Conservation (phyloP, 768 basidiomycete genomes). For the Serendipita sp. region DNA sequence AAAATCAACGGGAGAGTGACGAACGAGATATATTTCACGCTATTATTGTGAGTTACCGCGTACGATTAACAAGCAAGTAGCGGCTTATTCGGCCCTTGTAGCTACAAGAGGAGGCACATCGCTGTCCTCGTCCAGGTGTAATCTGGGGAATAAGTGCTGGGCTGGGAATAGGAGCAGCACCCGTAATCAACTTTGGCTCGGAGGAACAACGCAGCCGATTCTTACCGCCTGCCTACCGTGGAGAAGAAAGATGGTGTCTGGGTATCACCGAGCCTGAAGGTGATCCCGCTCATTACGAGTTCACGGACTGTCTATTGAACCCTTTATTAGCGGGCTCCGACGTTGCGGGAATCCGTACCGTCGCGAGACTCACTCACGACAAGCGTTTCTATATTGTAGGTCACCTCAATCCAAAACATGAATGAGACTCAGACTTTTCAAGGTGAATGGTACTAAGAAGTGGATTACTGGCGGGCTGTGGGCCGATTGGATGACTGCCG, state of each 20-base stretch:
- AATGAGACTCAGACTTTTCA: not conserved
- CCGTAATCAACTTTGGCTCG: slow-evolving; percentile 10
- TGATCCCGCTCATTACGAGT: not conserved
- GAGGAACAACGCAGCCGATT: slow-evolving; percentile 7
- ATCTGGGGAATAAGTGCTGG: slow-evolving; percentile 10
- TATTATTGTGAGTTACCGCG: slow-evolving; percentile 7
- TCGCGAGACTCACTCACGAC: slow-evolving; percentile 2
- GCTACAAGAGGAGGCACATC: slow-evolving; percentile 8
- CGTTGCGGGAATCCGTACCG: slow-evolving; percentile 10
- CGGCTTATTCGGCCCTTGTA: not conserved
- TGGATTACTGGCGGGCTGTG: slow-evolving; percentile 14
- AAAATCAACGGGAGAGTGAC: slow-evolving; percentile 1
- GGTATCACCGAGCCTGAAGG: slow-evolving; percentile 12
- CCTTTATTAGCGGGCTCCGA: slow-evolving; percentile 11
- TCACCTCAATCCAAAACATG: not conserved
- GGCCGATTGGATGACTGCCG: slow-evolving; percentile 17
- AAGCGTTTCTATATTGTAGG: slow-evolving; percentile 7
- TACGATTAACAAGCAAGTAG: not conserved
- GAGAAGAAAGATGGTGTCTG: slow-evolving; percentile 10
- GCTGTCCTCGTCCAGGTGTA: slow-evolving; percentile 5
- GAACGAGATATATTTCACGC: slow-evolving; percentile 11
- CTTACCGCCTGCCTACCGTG: slow-evolving; percentile 6
- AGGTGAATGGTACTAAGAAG: slow-evolving; percentile 11
- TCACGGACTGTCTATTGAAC: not conserved
- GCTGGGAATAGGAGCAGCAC: slow-evolving; percentile 6